These are phyloP conservation scores for Mortierella sp. DNA, from an alignment of 371 early-diverging fungal species.

Conservation along the genomic window DNA sequence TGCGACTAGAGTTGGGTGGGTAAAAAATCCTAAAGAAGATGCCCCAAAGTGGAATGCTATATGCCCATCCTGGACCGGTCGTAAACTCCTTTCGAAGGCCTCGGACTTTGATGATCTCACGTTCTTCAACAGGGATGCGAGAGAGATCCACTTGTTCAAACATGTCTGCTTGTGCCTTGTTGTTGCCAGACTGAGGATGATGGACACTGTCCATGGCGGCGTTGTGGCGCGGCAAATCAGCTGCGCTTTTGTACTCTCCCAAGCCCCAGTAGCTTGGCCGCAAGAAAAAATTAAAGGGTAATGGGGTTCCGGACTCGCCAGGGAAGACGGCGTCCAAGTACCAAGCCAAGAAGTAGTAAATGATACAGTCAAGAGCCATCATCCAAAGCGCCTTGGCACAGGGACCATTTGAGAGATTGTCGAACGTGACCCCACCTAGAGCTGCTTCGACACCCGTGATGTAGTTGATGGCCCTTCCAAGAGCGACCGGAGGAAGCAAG, in stretches of 20 bases:
- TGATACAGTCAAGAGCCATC: constrained; percentile 49
- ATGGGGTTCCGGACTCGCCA: constrained; percentile 29
- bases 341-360: constrained; percentile 57
- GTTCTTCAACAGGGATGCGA: constrained; percentile 41
- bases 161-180: constrained; percentile 47
- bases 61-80: constrained; percentile 36
- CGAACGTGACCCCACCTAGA: constrained; percentile 39
- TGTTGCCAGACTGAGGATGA: too few species aligned
- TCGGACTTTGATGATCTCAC: constrained; percentile 37
- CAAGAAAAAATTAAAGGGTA: constrained; percentile 53
- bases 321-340: constrained; percentile 55
- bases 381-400: constrained; percentile 47
- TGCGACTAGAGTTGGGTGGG: constrained; percentile 31
- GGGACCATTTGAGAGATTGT: constrained; percentile 26
- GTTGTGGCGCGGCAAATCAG: background rate
- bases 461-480: constrained; percentile 52
- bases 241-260: constrained; percentile 15
- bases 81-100: constrained; percentile 34
- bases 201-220: background rate
- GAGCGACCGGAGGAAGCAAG: constrained; percentile 51
- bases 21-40: constrained; percentile 47
- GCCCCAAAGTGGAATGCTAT: constrained; percentile 28
- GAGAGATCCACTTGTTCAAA: constrained; percentile 38
- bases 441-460: constrained; percentile 49
- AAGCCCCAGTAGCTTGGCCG: constrained; percentile 55